Percentiles rank a stretch among this genome's conserved stretches.
Conservation (phyloP, 495 filamentous ascomycete species). For the Aspergillus heteromorphus region DNA sequence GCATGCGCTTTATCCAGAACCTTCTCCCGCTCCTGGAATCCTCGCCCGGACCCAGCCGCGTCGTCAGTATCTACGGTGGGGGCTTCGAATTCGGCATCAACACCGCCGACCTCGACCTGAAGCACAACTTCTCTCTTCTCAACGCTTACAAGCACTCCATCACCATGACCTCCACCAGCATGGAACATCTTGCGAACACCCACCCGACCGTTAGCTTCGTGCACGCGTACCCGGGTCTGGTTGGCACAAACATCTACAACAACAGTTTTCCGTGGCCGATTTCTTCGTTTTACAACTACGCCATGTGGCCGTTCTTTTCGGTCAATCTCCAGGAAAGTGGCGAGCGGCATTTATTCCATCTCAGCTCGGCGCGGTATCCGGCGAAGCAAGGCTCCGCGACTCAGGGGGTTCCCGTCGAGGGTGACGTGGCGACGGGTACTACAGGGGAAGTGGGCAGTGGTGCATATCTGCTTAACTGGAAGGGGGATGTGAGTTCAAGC, state of each 20-base stretch:
- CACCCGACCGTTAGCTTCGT: conserved; percentile 29
- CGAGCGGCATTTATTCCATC: conserved; percentile 6
- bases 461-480: conserved; percentile 7
- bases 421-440: not conserved
- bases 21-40: conserved; percentile 31
- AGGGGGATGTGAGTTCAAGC: not conserved
- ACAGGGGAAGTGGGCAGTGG: conserved; percentile 4
- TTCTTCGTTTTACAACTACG: not conserved
- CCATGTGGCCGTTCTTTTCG: conserved; percentile 4
- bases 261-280: conserved; percentile 6
- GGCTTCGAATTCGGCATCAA: conserved; percentile 48
- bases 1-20: conserved; percentile 31
- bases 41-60: conserved; percentile 31
- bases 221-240: conserved; percentile 36
- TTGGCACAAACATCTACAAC: conserved; percentile 21
- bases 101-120: conserved; percentile 37
- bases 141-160: conserved; percentile 23
- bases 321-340: conserved; percentile 5
- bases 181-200: conserved; percentile 26
- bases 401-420: not conserved
- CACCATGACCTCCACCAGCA: conserved; percentile 24
- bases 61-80: conserved; percentile 47
- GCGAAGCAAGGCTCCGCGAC: not conserved
- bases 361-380: not conserved
- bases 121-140: conserved; percentile 20